Base-by-base conservation (phyloP, 495 filamentous ascomycete species). In the Hypoxylon rickii region DNA sequence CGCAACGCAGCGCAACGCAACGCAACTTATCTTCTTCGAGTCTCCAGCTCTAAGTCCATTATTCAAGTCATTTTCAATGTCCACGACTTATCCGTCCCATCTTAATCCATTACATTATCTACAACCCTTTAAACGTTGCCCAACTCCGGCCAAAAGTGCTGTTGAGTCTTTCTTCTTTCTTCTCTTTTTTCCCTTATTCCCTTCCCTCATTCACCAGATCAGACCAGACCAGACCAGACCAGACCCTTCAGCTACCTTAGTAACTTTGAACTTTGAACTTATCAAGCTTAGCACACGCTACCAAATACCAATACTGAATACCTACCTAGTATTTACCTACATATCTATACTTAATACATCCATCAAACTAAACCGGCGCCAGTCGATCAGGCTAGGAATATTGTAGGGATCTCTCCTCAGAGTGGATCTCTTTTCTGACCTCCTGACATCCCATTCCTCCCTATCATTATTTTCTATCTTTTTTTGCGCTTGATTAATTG, bases 361-460 rank as follows among this genome's bases (percentile, higher is more conserved):
- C 4, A 4, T 3, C 10, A 18, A 38, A n/a, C n/a, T n/a, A n/a
- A n/a, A n/a, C n/a, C 13, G 8, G 3, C 15, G 12, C 37, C 39
- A 38, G 21, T 58, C 34, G 38, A 42, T 37, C 46, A 50, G 44
- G 39, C 45, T 56, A 44, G 39, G 37, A 43, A 55, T 46, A 45
- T 26, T 42, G 40, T 55, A 52, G 51, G 51, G 49, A 51, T 50
- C 46, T 50, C 15, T 29, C 10, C 24, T 4, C 4, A 53, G 42
- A 46, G 50, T 60, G 55, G 55, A 55, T 60, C 51, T 60, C 47
- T 36, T 53, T 64, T 51, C 36, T 53, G 61, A 51, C 61, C 61
- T 58, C 56, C 56, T 60, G 56, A 51, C 55, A 64, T 64, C 56
- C 44, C 61, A 34, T 55, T 13, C 55, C 49, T 53, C 47, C 59